Conservation (phyloP, 2,329 filamentous ascomycete species). For the Trichothecium roseum region DNA sequence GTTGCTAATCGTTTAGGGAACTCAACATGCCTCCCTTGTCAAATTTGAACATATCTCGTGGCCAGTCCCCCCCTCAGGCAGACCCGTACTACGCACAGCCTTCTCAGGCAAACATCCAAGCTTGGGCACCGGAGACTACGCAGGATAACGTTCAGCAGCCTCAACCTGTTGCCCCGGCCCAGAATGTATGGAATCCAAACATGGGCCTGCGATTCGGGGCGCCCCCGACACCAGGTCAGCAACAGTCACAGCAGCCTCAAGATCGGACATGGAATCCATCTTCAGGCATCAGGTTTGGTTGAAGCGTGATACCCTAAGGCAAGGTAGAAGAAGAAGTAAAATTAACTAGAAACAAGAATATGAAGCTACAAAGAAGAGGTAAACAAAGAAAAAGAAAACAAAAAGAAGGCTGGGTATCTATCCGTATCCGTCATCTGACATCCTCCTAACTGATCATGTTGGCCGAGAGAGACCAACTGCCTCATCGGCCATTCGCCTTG, state of each 20-base stretch:
- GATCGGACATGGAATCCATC: slow-evolving; percentile 47
- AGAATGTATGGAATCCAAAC: slow-evolving; percentile 64
- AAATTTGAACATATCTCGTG: slow-evolving; percentile 26
- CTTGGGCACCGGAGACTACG: slow-evolving; percentile 33
- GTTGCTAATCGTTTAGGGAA: slow-evolving; percentile 24
- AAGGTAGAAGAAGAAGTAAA: neutral
- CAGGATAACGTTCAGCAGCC: slow-evolving; percentile 47
- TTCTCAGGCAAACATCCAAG: slow-evolving; percentile 44
- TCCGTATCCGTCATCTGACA: neutral
- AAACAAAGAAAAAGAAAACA: neutral
- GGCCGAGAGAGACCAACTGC: too few species aligned
- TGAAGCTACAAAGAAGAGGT: neutral
- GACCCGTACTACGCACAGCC: slow-evolving; percentile 19
- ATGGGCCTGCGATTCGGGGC: slow-evolving; percentile 65
- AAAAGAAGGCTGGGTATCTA: neutral
- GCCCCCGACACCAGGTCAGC: slow-evolving; percentile 11
- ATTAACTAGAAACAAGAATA: neutral
- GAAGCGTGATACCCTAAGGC: slow-evolving; percentile 2
- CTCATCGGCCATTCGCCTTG: slow-evolving; percentile 7
- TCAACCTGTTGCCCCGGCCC: slow-evolving; percentile 31
- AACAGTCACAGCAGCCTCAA: slow-evolving; percentile 13
- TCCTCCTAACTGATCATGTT: neutral
- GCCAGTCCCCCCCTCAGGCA: slow-evolving; percentile 11
- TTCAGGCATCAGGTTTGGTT: slow-evolving; percentile 47
- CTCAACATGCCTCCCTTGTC: slow-evolving; percentile 40